A percentile compares a stretch with the other conserved stretches of the same genome.
phyloP scores from a whole-genome alignment of 2,329 filamentous ascomycete genomes.

The Cordyceps fumosorosea region DNA sequence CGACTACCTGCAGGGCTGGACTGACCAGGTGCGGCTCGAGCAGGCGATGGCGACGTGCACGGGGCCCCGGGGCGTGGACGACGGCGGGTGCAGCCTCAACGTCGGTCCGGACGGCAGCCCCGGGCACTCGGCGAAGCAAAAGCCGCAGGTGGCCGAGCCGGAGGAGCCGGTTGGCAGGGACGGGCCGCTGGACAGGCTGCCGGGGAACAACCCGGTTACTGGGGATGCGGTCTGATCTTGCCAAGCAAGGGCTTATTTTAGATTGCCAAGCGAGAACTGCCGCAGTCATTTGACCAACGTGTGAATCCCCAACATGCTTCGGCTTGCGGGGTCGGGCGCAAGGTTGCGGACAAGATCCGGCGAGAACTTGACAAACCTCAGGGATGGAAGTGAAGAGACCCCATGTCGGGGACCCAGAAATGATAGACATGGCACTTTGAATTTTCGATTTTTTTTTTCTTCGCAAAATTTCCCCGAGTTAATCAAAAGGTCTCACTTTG shows the following conservation, averaged over 20 bases:
- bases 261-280: not conserved
- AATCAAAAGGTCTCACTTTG: no score
- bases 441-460: no score
- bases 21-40: slow-evolving; percentile 22
- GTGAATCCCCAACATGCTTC: no score
- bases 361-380: no score
- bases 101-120: slow-evolving; percentile 20
- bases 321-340: no score
- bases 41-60: slow-evolving; percentile 22
- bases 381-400: no score
- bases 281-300: not conserved
- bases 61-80: slow-evolving; percentile 19
- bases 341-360: no score
- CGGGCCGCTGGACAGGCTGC: slow-evolving; percentile 19
- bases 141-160: slow-evolving; percentile 18
- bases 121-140: slow-evolving; percentile 16
- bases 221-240: not conserved
- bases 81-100: slow-evolving; percentile 21
- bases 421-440: no score
- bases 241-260: no score
- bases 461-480: no score
- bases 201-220: slow-evolving; percentile 22
- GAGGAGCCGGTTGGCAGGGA: slow-evolving; percentile 21
- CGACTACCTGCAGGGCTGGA: slow-evolving; percentile 26
- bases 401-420: no score